Percentiles rank a stretch among this genome's conserved stretches.
Evolutionary conservation across 176 grass and related monocot genomes (phyloP).

Genomic region (Hsuehochloa calcarea): DNA sequence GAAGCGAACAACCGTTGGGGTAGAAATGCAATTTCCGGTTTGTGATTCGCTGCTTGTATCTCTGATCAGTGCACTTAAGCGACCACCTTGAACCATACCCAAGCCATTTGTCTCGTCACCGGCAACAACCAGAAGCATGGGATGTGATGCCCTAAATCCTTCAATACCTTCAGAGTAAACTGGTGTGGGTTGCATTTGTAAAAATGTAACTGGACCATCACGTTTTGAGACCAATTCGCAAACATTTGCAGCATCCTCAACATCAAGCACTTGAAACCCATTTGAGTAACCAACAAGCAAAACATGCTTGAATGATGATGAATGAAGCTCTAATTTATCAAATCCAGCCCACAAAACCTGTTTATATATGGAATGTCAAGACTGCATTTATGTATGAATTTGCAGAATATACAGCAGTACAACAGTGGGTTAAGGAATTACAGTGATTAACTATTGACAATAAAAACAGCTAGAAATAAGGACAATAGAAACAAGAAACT

Average conservation of each 20-base stretch:
- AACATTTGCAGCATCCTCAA: slow-evolving; percentile 93
- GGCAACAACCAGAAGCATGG: slow-evolving; percentile 94
- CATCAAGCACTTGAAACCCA: slow-evolving; percentile 99
- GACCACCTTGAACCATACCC: slow-evolving; percentile 87
- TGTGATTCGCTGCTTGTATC: slow-evolving; percentile 73
- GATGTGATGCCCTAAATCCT: slow-evolving; percentile 91
- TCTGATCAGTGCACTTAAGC: slow-evolving; percentile 90
- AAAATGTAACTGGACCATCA: slow-evolving; percentile 94
- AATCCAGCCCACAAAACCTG: slow-evolving; percentile 98
- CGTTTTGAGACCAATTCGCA: slow-evolving; percentile 95
- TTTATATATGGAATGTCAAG: not conserved
- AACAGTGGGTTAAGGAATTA: not conserved
- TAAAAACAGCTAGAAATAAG: not conserved
- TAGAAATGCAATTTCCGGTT: slow-evolving; percentile 60
- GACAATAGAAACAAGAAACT: slow-evolving; percentile 17
- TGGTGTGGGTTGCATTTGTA: slow-evolving; percentile 96
- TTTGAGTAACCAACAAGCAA: slow-evolving; percentile 93
- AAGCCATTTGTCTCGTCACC: slow-evolving; percentile 93
- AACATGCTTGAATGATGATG: slow-evolving; percentile 88
- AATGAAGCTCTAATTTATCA: slow-evolving; percentile 76
- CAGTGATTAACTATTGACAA: not conserved
- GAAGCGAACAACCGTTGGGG: slow-evolving; percentile 88
- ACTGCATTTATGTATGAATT: slow-evolving; percentile 9
- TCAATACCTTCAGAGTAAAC: slow-evolving; percentile 53
- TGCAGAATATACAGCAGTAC: slow-evolving; percentile 1